Percentiles rank a stretch among this genome's conserved stretches.
phyloP scores from a whole-genome alignment of 2,329 filamentous ascomycete species.

The Diaporthe australafricana region DNA sequence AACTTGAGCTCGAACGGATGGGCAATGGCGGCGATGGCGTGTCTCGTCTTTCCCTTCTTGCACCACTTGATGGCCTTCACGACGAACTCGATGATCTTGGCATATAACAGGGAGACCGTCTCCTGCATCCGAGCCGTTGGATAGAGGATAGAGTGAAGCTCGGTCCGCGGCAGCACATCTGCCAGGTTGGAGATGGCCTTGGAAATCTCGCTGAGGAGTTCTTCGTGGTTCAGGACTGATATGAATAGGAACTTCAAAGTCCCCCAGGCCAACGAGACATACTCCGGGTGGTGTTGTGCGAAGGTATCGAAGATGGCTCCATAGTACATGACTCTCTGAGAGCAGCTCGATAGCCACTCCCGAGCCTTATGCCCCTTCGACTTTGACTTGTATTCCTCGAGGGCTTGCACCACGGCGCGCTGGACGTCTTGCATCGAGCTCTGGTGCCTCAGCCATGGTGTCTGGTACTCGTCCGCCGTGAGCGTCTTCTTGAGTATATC shows the following conservation, averaged over 20 bases:
- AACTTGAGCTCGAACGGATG: slow-evolving; percentile 40
- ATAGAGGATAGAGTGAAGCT: slow-evolving; percentile 39
- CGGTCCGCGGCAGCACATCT: slow-evolving; percentile 37
- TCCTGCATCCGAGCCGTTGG: slow-evolving; percentile 39
- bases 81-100: slow-evolving; percentile 41
- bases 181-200: slow-evolving; percentile 38
- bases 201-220: slow-evolving; percentile 33
- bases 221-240: neutral
- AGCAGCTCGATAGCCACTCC: neutral
- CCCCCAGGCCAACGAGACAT: neutral
- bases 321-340: neutral
- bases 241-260: neutral
- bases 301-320: neutral
- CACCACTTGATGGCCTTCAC: slow-evolving; percentile 40
- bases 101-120: slow-evolving; percentile 40
- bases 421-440: neutral
- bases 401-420: neutral
- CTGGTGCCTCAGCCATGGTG: neutral
- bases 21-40: slow-evolving; percentile 36
- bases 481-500: neutral
- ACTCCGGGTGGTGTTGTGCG: slow-evolving; percentile 2
- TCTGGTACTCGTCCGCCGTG: neutral
- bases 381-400: neutral
- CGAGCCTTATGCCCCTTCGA: neutral
- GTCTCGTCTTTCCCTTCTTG: slow-evolving; percentile 37